A percentile compares a stretch with the other conserved stretches of the same genome.
phyloP scores from a whole-genome alignment of 345 rosid species.

The Lenwebbia sp. region DNA sequence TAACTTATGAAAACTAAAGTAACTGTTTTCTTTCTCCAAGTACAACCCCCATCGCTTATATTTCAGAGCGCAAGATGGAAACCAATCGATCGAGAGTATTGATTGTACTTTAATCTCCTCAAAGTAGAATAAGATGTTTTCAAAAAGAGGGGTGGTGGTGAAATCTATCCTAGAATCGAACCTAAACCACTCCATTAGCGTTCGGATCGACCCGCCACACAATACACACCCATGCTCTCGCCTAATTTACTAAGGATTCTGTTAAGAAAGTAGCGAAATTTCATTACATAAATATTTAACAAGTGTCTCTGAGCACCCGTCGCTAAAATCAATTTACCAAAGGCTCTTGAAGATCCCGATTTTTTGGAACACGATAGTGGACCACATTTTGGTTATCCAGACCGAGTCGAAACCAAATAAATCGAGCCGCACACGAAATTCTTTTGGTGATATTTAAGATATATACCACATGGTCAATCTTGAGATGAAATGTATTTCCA shows the following conservation, averaged over 20 bases:
- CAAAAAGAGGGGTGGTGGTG: too few relatives aligned
- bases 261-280: neutral
- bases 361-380: neutral
- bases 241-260: too few relatives aligned
- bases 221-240: too few relatives aligned
- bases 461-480: neutral
- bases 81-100: neutral
- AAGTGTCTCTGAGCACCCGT: neutral
- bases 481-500: neutral
- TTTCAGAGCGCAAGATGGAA: neutral
- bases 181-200: too few relatives aligned
- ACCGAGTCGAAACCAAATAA: neutral
- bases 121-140: too few relatives aligned
- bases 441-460: neutral
- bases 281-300: neutral
- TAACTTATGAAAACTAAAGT: neutral
- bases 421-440: neutral
- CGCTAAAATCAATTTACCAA: neutral
- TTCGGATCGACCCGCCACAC: too few relatives aligned
- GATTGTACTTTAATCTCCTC: too few relatives aligned
- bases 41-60: neutral
- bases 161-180: too few relatives aligned
- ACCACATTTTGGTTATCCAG: neutral
- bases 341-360: neutral
- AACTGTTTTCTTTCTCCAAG: neutral